Evolutionary conservation across 176 grass and related monocot genomes (phyloP).

Genomic region (Musa beccarii): DNA sequence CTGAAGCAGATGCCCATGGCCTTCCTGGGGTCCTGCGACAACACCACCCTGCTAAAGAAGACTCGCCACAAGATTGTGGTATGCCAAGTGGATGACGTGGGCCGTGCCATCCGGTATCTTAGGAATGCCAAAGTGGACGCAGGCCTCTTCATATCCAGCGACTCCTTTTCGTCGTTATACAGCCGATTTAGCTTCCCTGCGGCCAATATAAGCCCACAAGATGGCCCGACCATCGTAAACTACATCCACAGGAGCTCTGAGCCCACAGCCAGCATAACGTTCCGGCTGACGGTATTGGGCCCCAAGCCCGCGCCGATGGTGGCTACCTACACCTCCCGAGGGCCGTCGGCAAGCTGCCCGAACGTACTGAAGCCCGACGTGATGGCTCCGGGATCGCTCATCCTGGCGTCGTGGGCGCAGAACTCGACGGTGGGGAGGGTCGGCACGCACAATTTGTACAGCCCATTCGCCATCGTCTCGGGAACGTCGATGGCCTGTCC

Average conservation of each 20-base stretch:
- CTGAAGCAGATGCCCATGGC: not conserved
- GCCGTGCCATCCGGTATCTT: not conserved
- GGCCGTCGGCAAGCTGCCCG: conserved; percentile 41
- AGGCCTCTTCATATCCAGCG: conserved; percentile 10
- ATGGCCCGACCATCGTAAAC: conserved; percentile 2
- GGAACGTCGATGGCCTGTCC: conserved; percentile 80
- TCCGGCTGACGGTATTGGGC: conserved; percentile 38
- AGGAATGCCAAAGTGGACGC: conserved; percentile 1
- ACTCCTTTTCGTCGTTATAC: not conserved
- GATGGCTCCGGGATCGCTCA: conserved; percentile 50
- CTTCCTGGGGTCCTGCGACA: not conserved
- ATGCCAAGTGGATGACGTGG: not conserved
- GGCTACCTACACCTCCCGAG: conserved; percentile 50
- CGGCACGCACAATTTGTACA: conserved; percentile 28
- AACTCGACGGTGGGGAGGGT: conserved; percentile 17
- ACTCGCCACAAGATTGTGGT: not conserved
- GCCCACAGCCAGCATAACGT: not conserved
- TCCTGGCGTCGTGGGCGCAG: conserved; percentile 53
- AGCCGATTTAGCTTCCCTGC: not conserved
- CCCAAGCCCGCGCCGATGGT: conserved; percentile 45
- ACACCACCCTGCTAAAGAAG: conserved; percentile 10
- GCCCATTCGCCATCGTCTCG: conserved; percentile 41
- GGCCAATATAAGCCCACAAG: conserved; percentile 1
- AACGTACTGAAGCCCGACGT: conserved; percentile 62
- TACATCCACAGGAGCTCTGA: conserved; percentile 2